Evolutionary conservation across 306 rosid species (phyloP), one percentile per base, ranked within the genome.

Genomic region (Trifolium pratense): DNA sequence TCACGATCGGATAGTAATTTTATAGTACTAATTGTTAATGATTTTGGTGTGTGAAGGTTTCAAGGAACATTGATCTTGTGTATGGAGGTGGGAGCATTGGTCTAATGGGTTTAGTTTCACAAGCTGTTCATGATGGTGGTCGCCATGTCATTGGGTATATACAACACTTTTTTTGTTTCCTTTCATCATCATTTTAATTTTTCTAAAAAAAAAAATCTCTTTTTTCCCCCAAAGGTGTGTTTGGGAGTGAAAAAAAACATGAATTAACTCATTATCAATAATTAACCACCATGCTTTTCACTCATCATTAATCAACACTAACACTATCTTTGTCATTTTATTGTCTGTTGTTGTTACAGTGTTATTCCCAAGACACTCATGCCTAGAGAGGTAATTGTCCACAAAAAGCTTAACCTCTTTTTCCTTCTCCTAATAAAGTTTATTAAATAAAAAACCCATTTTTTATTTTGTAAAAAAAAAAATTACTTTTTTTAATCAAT

Each of bases 31-130:
- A 66, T 80, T 80, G 37, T 29, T 43, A 69, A 39, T 81, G 82
- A 60, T 60, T 25, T 32, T 82, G 12, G 12, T 64, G n/a, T 80
- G 8, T 75, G 76, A 72, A 94, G 98, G 98, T 94, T 8, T 86
- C 95, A 61, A 94, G 95, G 82, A 94, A 89, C 88, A 91, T 94
- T 67, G 98, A 94, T 88, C 90, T 94, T 81, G 98, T 91, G 46
- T 94, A 94, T 78, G 98, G 98, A 71, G 98, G 98, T 4, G 97
- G 98, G 79, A 94, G 98, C 94, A 89, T 94, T 82, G 98, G 98
- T 23, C 89, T 94, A 2, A 94, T 94, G 98, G 98, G 98, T 71
- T 86, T 91, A 68, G 95, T 94, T 76, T 94, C 98, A 51, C 98
- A 94, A 87, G 98, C 98, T 49, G 98, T 94, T 87, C 97, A 91